Evolutionary conservation across 768 basidiomycete species (phyloP), one percentile per base, ranked within the genome.

Genomic region (Mycena metata): DNA sequence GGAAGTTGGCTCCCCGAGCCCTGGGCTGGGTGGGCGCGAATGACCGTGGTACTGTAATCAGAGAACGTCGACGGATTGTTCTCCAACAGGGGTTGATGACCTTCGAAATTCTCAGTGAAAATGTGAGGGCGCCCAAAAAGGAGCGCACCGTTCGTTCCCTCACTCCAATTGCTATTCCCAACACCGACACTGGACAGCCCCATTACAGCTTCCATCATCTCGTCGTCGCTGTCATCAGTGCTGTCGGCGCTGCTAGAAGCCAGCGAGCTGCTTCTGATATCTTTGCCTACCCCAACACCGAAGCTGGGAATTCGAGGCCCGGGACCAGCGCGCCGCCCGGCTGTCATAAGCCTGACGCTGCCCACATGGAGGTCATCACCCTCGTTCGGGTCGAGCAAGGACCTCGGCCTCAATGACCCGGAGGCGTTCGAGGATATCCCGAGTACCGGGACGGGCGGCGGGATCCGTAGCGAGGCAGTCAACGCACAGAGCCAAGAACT

Each of bases 221-320:
- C 93, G 16, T 90, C 86, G 36, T 87, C 90, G 54, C 79, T 78
- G 26, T 79, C 81, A 24, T 91, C 92, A 57, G 88, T 90, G 47
- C 88, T 87, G 49, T 89, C 87, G 45, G 90, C 88, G 9, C 83
- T 81, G 39, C 82, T 81, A 9, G 79, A 76, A 24, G 76, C 76
- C 51, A 47, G 56, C 49, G 63, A 61, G 26, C 76, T 79, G 41
- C 76, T 77, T 51, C 86, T 80, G 56, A 92, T 88, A 49, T 88
- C 85, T 74, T 87, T 87, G 4, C 86, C 90, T 17, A 92, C 80
- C 21, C 89, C 92, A 80, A 89, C 81, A 0, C 93, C 93, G 75
- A 96, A 96, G 79, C 93, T 96, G 0, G 94, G 94, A 67, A 96
- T 96, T 17, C 95, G 84, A n/a, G 90, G 92, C 0, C 82, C 88